phyloP scores from a whole-genome alignment of 1,139 yeast species.

The Hyphopichia khmerensis region DNA sequence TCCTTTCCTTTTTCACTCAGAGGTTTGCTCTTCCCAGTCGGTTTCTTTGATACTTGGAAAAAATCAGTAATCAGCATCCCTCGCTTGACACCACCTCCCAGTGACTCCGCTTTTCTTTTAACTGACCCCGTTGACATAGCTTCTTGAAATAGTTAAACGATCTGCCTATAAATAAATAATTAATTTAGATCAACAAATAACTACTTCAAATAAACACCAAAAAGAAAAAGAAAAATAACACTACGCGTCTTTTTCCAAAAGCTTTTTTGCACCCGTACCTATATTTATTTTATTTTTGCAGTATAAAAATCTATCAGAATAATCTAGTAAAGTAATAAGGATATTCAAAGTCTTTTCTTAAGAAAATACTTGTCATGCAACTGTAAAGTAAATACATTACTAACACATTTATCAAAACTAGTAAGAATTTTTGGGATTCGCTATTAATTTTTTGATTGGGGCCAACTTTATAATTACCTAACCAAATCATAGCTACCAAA shows the following conservation, averaged over 20 bases:
- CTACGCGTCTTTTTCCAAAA: neutral
- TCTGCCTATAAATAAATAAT: too few species aligned
- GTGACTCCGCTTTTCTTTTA: neutral
- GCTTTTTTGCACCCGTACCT: slow-evolving; percentile 1
- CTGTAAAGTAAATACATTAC: slow-evolving; percentile 33
- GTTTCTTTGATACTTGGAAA: slow-evolving; percentile 10
- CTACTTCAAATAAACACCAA: neutral
- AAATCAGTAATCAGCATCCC: slow-evolving; percentile 22
- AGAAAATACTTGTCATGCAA: slow-evolving; percentile 37
- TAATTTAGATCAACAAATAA: neutral
- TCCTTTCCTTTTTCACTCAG: too few species aligned
- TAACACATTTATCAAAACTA: slow-evolving; percentile 18
- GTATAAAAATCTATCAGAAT: slow-evolving; percentile 15
- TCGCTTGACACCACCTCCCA: slow-evolving; percentile 4
- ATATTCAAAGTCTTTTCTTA: slow-evolving; percentile 41
- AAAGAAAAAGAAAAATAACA: too few species aligned
- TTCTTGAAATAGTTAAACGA: too few species aligned
- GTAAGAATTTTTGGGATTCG: slow-evolving; percentile 15
- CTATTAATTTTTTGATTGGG: slow-evolving; percentile 16
- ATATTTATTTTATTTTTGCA: too few species aligned
- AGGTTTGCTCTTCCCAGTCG: neutral
- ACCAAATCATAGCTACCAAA: slow-evolving; percentile 35
- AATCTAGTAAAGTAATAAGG: slow-evolving; percentile 38
- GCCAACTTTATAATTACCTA: slow-evolving; percentile 32
- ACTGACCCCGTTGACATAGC: neutral